Evolutionary conservation across 1,139 yeast species (phyloP).

Genomic region (Geotrichum bryndzae): DNA sequence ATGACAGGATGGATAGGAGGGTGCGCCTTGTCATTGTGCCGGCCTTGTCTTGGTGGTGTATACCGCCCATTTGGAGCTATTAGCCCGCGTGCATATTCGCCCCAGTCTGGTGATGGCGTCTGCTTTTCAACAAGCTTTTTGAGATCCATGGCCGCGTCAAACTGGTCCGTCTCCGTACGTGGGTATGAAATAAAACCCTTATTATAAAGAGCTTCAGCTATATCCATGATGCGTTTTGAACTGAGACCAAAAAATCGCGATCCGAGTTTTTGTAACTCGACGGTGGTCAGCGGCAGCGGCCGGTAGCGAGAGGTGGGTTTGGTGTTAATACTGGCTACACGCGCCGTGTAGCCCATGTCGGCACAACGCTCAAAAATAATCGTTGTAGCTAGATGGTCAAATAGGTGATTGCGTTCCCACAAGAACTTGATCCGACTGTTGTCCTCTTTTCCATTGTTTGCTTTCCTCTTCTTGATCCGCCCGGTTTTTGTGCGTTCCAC

Average conservation of each 20-base stretch:
- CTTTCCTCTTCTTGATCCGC: neutral
- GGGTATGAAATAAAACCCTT: constrained; percentile 89
- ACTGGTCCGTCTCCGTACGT: constrained; percentile 92
- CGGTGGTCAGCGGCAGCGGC: constrained; percentile 91
- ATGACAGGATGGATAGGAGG: constrained; percentile 88
- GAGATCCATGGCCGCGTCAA: constrained; percentile 71
- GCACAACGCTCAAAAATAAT: constrained; percentile 65
- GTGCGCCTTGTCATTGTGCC: constrained; percentile 90
- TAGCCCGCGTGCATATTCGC: constrained; percentile 40
- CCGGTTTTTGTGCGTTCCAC: constrained; percentile 6
- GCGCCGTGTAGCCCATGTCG: constrained; percentile 39
- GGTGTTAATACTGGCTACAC: constrained; percentile 47
- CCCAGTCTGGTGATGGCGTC: constrained; percentile 44
- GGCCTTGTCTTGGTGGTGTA: constrained; percentile 67
- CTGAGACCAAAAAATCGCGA: constrained; percentile 66
- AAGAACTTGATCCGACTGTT: constrained; percentile 38
- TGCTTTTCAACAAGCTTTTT: constrained; percentile 56
- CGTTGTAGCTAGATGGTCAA: constrained; percentile 62
- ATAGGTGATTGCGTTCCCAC: constrained; percentile 69
- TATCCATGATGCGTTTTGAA: constrained; percentile 71
- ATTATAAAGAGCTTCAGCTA: constrained; percentile 80
- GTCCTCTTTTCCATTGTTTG: constrained; percentile 21
- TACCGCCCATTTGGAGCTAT: constrained; percentile 34
- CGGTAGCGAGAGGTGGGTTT: constrained; percentile 70
- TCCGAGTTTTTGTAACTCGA: constrained; percentile 87